Evolutionary conservation across 768 basidiomycete species (phyloP), one percentile per base, ranked within the genome.

Genomic region (Tulasnella sp.): DNA sequence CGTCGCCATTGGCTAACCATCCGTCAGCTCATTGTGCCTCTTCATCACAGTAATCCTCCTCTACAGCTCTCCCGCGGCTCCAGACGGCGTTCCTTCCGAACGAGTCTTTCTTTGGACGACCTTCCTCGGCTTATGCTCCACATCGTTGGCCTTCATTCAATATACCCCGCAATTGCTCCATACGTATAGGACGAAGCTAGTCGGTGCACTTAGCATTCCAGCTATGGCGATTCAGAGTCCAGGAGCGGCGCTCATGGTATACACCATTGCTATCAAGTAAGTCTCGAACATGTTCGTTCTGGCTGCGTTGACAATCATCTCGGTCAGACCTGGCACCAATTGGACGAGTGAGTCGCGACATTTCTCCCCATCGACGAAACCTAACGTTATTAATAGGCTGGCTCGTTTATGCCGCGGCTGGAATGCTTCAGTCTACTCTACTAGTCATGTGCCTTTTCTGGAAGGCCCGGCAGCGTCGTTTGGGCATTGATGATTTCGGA

Each of bases 201-300:
- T 98, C 7, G 94, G 94, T 2, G 90, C 91, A 0, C 73, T 98
- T 14, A 92, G 89, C 65, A 86, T 99, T 57, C 84, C 86, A 0
- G 97, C 90, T 81, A 97, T 99, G 94, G 71, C 80, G 46, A 87
- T 99, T 14, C 94, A 98, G 69, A 89, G 81, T 11, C 92, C 92
- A 2, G 93, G 92, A 3, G 84, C 86, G 1, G 72, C 87, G 2
- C 66, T 88, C n/a, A 93, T 97, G 83, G 84, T 88, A 5, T 61
- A 83, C 3, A 86, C 82, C 61, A 86, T 91, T 57, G 86, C 83
- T 6, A 69, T 87, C 23, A 72, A 81, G 78, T 82, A 57, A 15
- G 73, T 63, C 21, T 59, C 32, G 32, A n/a, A 46, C 23, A 6
- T 29, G 25, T 11, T 2, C 6, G 19, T 40, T 35, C 9, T 36